Evolutionary conservation across 2,329 filamentous ascomycete species (phyloP), one percentile per base, ranked within the genome.

Genomic region (Aspergillus sp.): DNA sequence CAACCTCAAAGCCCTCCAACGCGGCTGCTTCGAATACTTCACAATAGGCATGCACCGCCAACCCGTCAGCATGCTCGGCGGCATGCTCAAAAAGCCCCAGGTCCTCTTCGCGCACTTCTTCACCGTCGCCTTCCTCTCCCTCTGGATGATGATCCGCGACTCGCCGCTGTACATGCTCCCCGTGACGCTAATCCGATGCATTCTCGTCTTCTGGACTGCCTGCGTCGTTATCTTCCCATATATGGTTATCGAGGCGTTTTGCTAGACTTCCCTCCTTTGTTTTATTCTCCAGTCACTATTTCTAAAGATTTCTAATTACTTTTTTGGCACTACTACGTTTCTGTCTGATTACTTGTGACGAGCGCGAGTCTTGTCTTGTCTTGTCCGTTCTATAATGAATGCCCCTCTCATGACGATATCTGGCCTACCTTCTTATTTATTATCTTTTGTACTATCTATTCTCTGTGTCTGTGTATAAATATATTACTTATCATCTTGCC

Each of bases 11-110:
- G 88, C 91, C 58, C 87, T 99, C 50, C 93, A 96, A 80, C 85
- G 85, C 67, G 95, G 95, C 52, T 99, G 95, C 81, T 98, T 98
- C 81, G 82, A 85, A 31, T 99, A 99, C 79, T 99, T 99, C 81
- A 84, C 92, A 74, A 83, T 83, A 38, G 89, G 89, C 47, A 86
- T 89, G 52, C 85, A 92, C 23, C 87, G 91, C 65, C 92, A 91
- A 38, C 95, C 95, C 3, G 88, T 90, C 50, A 91, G 91, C 31
- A 81, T 99, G 62, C 83, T 99, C 8, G 92, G 87, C 0, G 95
- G 93, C 15, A 84, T 98, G 60, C 89, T 96, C 67, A 85, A 89
- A 54, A 85, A 88, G 57, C 95, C 95, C 0, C 77, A 88, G 55
- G 85, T 93, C 45, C 87, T 99, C 45, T 89, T 95, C 69, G 91